Base-by-base conservation (phyloP, 2,329 filamentous ascomycete species). In the Beauveria australis region DNA sequence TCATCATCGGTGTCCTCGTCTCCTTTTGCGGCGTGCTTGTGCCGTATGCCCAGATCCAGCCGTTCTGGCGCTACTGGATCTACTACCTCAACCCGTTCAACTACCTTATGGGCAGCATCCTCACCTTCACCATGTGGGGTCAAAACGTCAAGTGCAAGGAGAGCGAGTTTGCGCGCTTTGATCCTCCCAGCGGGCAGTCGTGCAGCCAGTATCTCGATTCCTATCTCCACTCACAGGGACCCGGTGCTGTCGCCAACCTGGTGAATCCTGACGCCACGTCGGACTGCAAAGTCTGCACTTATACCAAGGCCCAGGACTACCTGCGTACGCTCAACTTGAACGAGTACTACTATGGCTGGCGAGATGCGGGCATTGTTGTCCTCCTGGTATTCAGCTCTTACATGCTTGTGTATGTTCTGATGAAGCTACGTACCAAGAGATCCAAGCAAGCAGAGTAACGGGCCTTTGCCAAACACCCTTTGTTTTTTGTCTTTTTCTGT, bases 21-120 rank as follows among this genome's bases (percentile, higher is more conserved):
- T 82, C 81, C 1, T 92, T 92, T 75, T 91, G 88, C 66, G 89
- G 89, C 63, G 87, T 92, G 1, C 76, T 91, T 5, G 88, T 91
- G 0, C 88, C 88, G 0, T 89, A 87, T 64, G 67, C 67, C 0
- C 78, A 80, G 28, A 78, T 92, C 24, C 81, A 84, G 9, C 66
- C 71, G 0, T 91, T 91, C 72, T 92, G 89, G 89, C 75, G 77
- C 26, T 81, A 80, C 64, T 89, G 85, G 84, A 80, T 88, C 5
- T 86, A 85, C 72, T 85, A 76, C 57, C 67, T 84, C 18, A 82
- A 86, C 65, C 83, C 83, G 0, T 86, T 85, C 75, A 84, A 81
- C 72, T 86, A 86, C 62, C 72, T 86, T 4, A 82, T 86, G 71
- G 79, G 81, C 5, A 75, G 75, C 33, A 76, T 87, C 72, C 71